Conservation (phyloP, 2,329 filamentous ascomycete genomes). For the Leptographium wingfieldii region DNA sequence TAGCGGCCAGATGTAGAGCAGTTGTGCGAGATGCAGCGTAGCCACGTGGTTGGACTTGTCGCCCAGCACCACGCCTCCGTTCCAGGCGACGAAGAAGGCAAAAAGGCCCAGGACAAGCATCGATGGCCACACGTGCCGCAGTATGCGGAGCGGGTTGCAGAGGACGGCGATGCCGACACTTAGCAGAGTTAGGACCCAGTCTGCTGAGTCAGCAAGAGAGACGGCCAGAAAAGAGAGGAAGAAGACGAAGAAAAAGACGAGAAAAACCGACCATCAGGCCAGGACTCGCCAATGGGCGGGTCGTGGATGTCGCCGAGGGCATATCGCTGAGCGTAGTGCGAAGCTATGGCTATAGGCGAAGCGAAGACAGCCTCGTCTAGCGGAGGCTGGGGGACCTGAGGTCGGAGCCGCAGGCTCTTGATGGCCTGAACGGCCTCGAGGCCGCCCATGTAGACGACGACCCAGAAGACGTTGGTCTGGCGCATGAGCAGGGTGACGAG, state of each 20-base stretch:
- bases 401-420: conserved; percentile 14
- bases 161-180: conserved; percentile 51
- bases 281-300: conserved; percentile 31
- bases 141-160: conserved; percentile 32
- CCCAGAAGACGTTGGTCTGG: conserved; percentile 97
- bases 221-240: neutral
- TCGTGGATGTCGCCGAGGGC: conserved; percentile 44
- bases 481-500: conserved; percentile 60
- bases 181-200: conserved; percentile 42
- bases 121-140: conserved; percentile 43
- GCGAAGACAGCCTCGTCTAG: conserved; percentile 11
- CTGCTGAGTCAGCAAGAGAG: conserved; percentile 21
- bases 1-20: conserved; percentile 92
- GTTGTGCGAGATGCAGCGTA: conserved; percentile 77
- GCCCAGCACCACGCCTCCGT: conserved; percentile 82
- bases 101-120: conserved; percentile 56
- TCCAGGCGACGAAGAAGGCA: conserved; percentile 66
- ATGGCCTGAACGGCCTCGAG: conserved; percentile 40
- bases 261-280: conserved; percentile 34
- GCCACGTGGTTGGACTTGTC: conserved; percentile 93
- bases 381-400: neutral
- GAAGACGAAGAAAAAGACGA: no score
- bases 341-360: conserved; percentile 22
- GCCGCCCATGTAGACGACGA: conserved; percentile 62
- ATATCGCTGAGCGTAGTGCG: conserved; percentile 29